A percentile compares a stretch with the other conserved stretches of the same genome.
Conservation (phyloP, 345 rosid species). For the Lenwebbia sp. region DNA sequence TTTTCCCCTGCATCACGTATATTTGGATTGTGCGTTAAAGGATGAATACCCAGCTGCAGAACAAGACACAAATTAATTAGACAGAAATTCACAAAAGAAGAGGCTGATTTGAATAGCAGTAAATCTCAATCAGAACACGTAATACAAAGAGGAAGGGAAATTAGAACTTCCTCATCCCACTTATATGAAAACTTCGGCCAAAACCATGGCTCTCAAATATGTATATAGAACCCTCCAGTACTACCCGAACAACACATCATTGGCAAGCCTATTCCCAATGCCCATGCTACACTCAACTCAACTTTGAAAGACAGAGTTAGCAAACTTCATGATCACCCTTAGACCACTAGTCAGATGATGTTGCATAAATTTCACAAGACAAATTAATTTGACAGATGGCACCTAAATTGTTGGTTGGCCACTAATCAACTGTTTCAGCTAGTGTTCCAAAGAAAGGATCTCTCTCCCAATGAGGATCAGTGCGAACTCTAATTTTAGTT, state of each 20-base stretch:
- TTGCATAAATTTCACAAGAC: neutral
- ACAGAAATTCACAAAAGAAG: neutral
- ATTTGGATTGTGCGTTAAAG: slow-evolving; percentile 31
- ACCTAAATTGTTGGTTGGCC: neutral
- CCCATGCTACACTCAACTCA: neutral
- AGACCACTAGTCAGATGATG: neutral
- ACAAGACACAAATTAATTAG: neutral
- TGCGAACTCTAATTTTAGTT: neutral
- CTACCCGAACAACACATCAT: neutral
- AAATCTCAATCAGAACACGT: neutral
- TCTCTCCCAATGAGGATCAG: neutral
- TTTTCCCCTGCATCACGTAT: slow-evolving; percentile 54
- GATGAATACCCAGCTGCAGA: slow-evolving; percentile 61
- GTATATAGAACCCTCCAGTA: neutral
- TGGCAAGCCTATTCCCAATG: neutral
- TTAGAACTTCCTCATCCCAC: neutral
- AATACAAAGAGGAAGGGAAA: neutral
- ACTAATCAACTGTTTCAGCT: neutral
- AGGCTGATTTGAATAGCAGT: neutral
- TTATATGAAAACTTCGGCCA: neutral
- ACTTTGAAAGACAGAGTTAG: neutral
- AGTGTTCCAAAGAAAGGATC: neutral
- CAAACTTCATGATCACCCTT: neutral
- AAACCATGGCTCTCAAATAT: neutral
- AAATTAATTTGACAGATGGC: neutral